Conservation (phyloP, 192 early-diverging fungal genomes). For the Entomortierella chlamydospora region DNA sequence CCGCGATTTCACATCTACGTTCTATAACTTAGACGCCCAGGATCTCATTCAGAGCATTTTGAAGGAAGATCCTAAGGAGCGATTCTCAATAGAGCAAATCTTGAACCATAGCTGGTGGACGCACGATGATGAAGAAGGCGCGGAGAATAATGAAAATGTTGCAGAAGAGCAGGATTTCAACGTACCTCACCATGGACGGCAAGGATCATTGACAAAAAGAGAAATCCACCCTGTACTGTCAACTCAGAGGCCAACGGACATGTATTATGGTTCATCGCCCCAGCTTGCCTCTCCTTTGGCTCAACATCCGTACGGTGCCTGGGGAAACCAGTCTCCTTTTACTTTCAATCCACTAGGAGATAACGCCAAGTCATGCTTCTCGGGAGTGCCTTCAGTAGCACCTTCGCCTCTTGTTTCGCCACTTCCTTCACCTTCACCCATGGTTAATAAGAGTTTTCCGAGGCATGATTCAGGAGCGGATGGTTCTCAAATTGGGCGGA, state of each 20-base stretch:
- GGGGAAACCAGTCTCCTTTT: conserved; percentile 48
- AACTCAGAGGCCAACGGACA: conserved; percentile 12
- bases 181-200: conserved; percentile 36
- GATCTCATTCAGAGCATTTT: conserved; percentile 76
- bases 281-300: conserved; percentile 31
- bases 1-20: too few species aligned
- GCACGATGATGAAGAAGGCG: conserved; percentile 38
- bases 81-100: conserved; percentile 73
- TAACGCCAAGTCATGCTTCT: conserved; percentile 33
- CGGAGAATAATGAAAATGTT: conserved; percentile 29
- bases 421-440: conserved; percentile 38
- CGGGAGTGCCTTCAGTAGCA: conserved; percentile 21
- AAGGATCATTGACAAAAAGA: conserved; percentile 42
- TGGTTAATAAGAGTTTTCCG: conserved; percentile 50
- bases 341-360: conserved; percentile 37
- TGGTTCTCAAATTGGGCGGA: neutral
- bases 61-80: conserved; percentile 71
- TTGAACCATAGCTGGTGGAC: conserved; percentile 74
- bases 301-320: conserved; percentile 22
- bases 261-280: conserved; percentile 24
- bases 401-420: conserved; percentile 46
- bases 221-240: conserved; percentile 35
- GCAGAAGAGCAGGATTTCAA: conserved; percentile 29
- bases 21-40: conserved; percentile 56
- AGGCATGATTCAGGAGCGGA: conserved; percentile 21